A percentile compares a stretch with the other conserved stretches of the same genome.
Conservation (phyloP, 164 flowering plant genomes). For the Malania oleifera region DNA sequence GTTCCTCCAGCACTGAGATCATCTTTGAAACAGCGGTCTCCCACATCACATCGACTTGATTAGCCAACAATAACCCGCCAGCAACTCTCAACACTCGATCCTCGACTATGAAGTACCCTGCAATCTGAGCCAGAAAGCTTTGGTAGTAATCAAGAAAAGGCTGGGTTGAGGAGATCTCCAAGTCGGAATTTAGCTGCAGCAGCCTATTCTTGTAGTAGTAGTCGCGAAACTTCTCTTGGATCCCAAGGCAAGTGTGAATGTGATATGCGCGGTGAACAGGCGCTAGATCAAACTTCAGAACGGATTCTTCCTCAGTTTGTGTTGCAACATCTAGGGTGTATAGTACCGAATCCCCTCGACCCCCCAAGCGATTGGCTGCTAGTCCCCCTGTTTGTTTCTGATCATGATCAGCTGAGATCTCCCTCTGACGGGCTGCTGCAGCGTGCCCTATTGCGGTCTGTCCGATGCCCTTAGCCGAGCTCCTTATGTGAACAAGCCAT, state of each 20-base stretch:
- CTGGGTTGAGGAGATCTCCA: conserved; percentile 65
- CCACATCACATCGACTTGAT: conserved; percentile 78
- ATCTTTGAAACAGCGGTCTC: conserved; percentile 72
- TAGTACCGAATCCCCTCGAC: too few species aligned
- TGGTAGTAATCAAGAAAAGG: conserved; percentile 84
- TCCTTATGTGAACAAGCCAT: conserved; percentile 80
- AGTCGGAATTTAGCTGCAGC: conserved; percentile 73
- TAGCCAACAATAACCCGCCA: conserved; percentile 54
- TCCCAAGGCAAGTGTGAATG: conserved; percentile 73
- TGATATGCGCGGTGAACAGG: conserved; percentile 84
- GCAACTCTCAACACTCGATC: conserved; percentile 81
- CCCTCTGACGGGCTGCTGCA: conserved; percentile 73
- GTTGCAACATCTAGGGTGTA: too few species aligned
- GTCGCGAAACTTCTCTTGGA: conserved; percentile 66
- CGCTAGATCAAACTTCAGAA: conserved; percentile 72
- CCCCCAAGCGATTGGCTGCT: conserved; percentile 62
- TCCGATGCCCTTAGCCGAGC: conserved; percentile 76
- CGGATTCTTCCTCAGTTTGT: conserved; percentile 58
- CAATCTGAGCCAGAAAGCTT: conserved; percentile 66
- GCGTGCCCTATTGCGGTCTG: conserved; percentile 77
- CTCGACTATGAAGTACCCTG: conserved; percentile 86
- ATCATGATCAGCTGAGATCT: too few species aligned
- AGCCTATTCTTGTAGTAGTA: conserved; percentile 74
- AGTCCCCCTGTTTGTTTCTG: too few species aligned
- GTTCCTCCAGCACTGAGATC: conserved; percentile 57